A percentile compares a stretch with the other conserved stretches of the same genome.
These are phyloP conservation scores for Acephala macrosclerotiorum DNA, from an alignment of 2,329 filamentous ascomycete genomes.

Conservation along the genomic window DNA sequence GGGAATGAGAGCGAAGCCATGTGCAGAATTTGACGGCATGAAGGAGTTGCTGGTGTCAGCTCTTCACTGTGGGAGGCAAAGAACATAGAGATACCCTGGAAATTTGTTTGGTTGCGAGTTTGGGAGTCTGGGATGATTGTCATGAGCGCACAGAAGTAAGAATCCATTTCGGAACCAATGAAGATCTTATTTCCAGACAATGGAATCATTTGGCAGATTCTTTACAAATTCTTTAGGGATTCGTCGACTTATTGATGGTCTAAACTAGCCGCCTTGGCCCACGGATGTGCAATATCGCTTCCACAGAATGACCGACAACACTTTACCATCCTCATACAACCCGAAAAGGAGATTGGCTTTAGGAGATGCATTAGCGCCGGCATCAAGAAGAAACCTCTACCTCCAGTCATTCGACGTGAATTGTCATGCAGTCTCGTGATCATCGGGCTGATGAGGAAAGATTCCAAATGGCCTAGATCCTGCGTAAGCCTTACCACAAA, in stretches of 20 bases:
- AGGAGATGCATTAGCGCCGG: too few species aligned
- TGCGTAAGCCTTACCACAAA: background rate
- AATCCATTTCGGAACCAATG: too few species aligned
- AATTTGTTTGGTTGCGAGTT: background rate
- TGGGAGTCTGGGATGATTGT: background rate
- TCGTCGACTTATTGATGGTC: too few species aligned
- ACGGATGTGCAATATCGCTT: too few species aligned
- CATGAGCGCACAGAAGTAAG: background rate
- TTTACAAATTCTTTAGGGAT: too few species aligned
- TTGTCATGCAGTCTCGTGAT: background rate
- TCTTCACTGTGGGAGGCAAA: background rate
- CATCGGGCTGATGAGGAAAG: background rate
- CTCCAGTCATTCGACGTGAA: background rate
- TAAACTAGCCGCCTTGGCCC: too few species aligned
- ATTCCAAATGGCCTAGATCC: background rate
- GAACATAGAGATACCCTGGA: background rate
- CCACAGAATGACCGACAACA: too few species aligned
- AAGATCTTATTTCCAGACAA: too few species aligned
- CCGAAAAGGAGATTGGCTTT: too few species aligned
- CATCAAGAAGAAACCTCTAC: too few species aligned
- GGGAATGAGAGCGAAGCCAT: background rate
- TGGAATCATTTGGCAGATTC: too few species aligned
- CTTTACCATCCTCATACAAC: too few species aligned
- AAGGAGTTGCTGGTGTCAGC: background rate
- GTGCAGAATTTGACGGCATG: background rate